These are phyloP conservation scores for Leucaena leucocephala DNA, from an alignment of 306 rosid species.

Conservation along the genomic window DNA sequence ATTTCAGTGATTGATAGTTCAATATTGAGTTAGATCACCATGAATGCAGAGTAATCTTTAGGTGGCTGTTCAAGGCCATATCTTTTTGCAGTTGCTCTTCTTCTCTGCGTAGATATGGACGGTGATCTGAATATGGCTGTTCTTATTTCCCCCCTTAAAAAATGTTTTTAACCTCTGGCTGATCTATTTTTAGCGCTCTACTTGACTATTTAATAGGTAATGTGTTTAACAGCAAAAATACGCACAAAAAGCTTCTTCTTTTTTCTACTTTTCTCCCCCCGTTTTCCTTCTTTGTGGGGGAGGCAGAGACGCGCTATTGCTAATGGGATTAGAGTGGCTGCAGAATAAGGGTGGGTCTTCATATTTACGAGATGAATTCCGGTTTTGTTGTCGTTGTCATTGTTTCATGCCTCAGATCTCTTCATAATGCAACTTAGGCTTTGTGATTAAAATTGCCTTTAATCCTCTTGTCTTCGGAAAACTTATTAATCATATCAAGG, in stretches of 20 bases:
- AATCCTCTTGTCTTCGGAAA: not conserved
- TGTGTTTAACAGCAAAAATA: not conserved
- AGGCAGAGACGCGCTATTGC: constrained; percentile 6
- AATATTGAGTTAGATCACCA: not conserved
- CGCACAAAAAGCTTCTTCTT: not conserved
- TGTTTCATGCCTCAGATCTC: constrained; percentile 2
- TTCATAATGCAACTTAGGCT: constrained; percentile 19
- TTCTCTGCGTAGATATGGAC: not conserved
- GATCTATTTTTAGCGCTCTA: constrained; percentile 34
- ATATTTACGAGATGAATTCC: constrained; percentile 17
- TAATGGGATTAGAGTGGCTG: constrained; percentile 25
- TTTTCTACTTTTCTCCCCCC: not conserved
- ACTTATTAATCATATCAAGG: not conserved
- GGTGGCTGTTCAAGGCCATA: not conserved
- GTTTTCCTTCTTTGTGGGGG: constrained; percentile 8
- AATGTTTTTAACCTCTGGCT: not conserved
- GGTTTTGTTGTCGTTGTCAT: not conserved
- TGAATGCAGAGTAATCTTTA: not conserved
- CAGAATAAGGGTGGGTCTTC: constrained; percentile 17
- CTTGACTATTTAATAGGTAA: constrained; percentile 10
- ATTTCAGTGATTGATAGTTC: not conserved
- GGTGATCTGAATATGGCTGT: constrained; percentile 40
- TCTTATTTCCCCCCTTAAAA: not conserved
- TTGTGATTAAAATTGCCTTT: not conserved
- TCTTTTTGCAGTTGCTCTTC: constrained; percentile 30